These are phyloP conservation scores for Talaromyces islandicus DNA, from an alignment of 2,329 filamentous ascomycete species.

Conservation along the genomic window DNA sequence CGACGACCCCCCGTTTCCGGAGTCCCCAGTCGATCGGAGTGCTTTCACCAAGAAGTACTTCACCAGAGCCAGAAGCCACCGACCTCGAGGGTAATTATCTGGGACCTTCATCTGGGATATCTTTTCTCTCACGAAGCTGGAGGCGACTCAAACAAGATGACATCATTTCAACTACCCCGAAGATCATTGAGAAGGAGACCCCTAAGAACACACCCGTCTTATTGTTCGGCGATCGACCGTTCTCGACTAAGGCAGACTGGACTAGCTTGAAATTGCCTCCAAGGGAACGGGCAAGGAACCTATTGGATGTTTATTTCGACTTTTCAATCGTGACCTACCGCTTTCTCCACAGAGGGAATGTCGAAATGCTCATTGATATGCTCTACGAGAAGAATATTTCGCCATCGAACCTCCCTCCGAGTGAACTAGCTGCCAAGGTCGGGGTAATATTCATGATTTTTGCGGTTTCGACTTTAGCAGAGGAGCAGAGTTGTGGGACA, in stretches of 20 bases:
- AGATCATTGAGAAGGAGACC: conserved; percentile 22
- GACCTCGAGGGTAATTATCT: conserved; percentile 52
- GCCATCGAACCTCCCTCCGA: conserved; percentile 30
- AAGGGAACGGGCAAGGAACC: conserved; percentile 32
- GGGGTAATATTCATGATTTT: conserved; percentile 46
- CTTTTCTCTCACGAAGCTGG: conserved; percentile 62
- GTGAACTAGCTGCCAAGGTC: conserved; percentile 40
- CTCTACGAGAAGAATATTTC: conserved; percentile 35
- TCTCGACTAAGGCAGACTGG: conserved; percentile 30
- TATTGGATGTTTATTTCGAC: conserved; percentile 54
- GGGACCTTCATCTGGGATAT: conserved; percentile 47
- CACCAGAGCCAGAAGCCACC: conserved; percentile 42
- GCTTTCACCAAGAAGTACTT: conserved; percentile 25
- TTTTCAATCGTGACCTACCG: conserved; percentile 56
- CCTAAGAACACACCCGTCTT: conserved; percentile 41
- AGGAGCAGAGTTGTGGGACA: conserved; percentile 34
- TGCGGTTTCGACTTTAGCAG: conserved; percentile 43
- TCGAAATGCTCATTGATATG: conserved; percentile 43
- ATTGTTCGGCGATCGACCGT: conserved; percentile 48
- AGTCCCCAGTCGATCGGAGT: conserved; percentile 10
- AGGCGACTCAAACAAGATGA: conserved; percentile 56
- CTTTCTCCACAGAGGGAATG: conserved; percentile 51
- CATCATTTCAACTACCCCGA: conserved; percentile 22
- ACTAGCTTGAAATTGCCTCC: conserved; percentile 34
- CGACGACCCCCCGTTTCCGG: not conserved